These are phyloP conservation scores for Rhizophagus clarus DNA, from an alignment of 192 early-diverging fungal species.

Conservation along the genomic window DNA sequence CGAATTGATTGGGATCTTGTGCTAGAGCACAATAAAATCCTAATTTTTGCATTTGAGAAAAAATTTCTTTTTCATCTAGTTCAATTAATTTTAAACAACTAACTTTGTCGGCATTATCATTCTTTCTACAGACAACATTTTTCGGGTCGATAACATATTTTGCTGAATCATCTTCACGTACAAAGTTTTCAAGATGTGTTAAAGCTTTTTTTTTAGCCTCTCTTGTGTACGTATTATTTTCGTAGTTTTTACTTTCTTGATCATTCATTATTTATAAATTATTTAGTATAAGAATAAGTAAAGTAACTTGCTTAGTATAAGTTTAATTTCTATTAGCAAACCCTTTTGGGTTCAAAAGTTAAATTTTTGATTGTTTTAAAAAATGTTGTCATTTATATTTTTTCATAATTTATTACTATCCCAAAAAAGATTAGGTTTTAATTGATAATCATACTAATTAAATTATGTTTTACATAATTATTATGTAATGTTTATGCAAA, in stretches of 20 bases:
- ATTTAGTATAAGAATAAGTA: too few species aligned
- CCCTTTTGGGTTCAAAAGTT: too few species aligned
- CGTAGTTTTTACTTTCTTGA: not conserved
- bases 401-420: too few species aligned
- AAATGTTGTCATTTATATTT: too few species aligned
- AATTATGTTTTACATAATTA: too few species aligned
- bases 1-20: not conserved
- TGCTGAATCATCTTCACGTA: not conserved
- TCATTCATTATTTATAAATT: too few species aligned
- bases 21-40: conserved; percentile 16
- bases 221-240: not conserved
- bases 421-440: too few species aligned
- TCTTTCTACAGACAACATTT: not conserved
- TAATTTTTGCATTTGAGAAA: conserved; percentile 20
- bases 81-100: conserved; percentile 9
- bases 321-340: too few species aligned
- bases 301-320: too few species aligned
- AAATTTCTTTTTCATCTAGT: conserved; percentile 15
- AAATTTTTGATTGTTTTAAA: too few species aligned
- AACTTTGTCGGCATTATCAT: not conserved
- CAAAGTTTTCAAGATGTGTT: not conserved
- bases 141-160: conserved; percentile 4
- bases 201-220: not conserved
- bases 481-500: too few species aligned
- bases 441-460: too few species aligned